Base-by-base conservation (phyloP, 2,329 filamentous ascomycete genomes). In the Mollisiaceae sp. region DNA sequence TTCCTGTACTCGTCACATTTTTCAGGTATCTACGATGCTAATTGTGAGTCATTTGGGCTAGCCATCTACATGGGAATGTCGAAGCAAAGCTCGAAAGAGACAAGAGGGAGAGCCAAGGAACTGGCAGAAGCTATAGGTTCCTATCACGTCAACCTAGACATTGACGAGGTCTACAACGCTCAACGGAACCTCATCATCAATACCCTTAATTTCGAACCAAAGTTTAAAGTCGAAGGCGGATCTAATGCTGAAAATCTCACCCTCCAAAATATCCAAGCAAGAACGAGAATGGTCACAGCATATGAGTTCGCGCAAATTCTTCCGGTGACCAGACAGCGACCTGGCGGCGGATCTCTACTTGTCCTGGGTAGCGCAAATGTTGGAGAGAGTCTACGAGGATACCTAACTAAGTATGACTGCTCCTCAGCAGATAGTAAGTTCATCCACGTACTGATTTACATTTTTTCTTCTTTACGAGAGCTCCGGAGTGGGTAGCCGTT, bases 321-420 rank as follows among this genome's bases (percentile, higher is more conserved):
- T 0, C 87, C 88, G 0, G 85, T 82, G 2, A 82, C 86, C 2
- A 83, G 89, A 14, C 79, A 84, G 6, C 79, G 84, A 2, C 64
- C 62, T 15, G 62, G 66, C 15, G 66, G 64, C 24, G 85, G 86
- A 4, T 85, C 85, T 18, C 79, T 92, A 0, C 80, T 93, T 2
- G 88, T 93, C 0, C 81, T 93, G 0, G 90, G 88, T 18, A 85
- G 82, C 22, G 87, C 86, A 1, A 92, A 92, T 71, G 89, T 91
- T 3, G 88, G 86, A 70, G 85, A 85, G 67, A 74, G 65, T 47
- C 77, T 86, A 32, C 79, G 83, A 35, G 83, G 82, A 14, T 77
- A 91, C 75, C 79, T 90, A 24, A 92, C 89, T 0, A 91, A 92
- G 77, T 91, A 91, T 73, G 89, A 91, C 74, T 86, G 83, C 58